Base-by-base conservation (phyloP, 495 filamentous ascomycete genomes). In the Apodospora peruviana region DNA sequence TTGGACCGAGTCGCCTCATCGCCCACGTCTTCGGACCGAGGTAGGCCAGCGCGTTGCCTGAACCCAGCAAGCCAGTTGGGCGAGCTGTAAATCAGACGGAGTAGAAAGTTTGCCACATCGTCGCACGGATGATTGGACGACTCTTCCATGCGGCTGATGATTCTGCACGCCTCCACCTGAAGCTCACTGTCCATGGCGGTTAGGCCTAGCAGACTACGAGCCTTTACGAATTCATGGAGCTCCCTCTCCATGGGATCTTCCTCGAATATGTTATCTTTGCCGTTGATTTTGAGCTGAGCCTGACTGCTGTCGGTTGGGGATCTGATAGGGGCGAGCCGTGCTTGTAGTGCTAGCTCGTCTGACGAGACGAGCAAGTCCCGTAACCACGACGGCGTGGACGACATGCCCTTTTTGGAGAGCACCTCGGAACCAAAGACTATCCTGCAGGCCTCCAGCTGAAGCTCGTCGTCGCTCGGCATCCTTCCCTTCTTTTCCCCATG, bases 171-270 rank as follows among this genome's bases (percentile, higher is more conserved):
- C 57, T 78, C 70, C 2, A 63, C 52, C 51, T 79, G 76, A 29
- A 80, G 62, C 53, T 80, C 77, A 9, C 65, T 50, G 45, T 79
- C 75, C 62, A 75, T 76, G 36, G 75, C 68, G 5, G 72, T 76
- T 60, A 80, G 57, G 23, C 77, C 77, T 7, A 80, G 53, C 44
- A 76, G 51, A n/a, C 66, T 60, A 50, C 68, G 65, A 2, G 71
- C 68, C 27, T 67, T 63, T 23, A 78, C 75, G 47, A 67, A 80
- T 49, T 74, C 69, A 23, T 64, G 71, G 21, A 80, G 62, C 27
- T 73, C 67, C 24, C 46, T 45, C 55, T 80, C 72, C 52, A 76
- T 67, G 5, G 69, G 56, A 53, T 76, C 77, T 9, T 60, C 53
- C 34, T 75, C 73, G 18, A 75, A 77, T 14, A 74, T 67, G 51